These are phyloP conservation scores for Turritis glabra DNA, from an alignment of 345 rosid species.

Conservation along the genomic window DNA sequence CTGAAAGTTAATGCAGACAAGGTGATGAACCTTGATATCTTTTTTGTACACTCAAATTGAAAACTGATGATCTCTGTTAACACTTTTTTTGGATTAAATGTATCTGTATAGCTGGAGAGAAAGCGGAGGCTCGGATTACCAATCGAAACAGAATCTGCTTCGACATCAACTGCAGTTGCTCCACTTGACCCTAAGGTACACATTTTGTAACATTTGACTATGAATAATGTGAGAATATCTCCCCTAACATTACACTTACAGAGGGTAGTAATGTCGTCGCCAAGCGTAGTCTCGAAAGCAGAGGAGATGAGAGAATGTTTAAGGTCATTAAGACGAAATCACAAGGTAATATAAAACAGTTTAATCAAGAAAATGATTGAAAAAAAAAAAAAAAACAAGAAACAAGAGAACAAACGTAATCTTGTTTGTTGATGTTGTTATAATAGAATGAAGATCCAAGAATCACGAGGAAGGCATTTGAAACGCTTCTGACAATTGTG, in stretches of 20 bases:
- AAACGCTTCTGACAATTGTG: conserved; percentile 65
- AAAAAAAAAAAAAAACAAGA: not conserved
- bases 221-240: not conserved
- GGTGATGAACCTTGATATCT: conserved; percentile 45
- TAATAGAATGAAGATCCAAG: conserved; percentile 61
- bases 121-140: conserved; percentile 52
- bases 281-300: conserved; percentile 35
- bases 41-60: not conserved
- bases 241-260: not conserved
- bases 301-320: conserved; percentile 67
- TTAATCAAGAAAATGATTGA: not conserved
- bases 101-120: conserved; percentile 56
- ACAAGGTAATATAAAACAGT: conserved; percentile 45
- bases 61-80: not conserved
- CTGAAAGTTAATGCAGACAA: conserved; percentile 70
- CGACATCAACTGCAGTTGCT: conserved; percentile 25
- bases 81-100: not conserved
- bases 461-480: conserved; percentile 56
- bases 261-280: not conserved
- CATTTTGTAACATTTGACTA: not conserved
- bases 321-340: conserved; percentile 62
- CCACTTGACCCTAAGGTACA: conserved; percentile 41
- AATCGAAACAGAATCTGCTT: conserved; percentile 24
- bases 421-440: not conserved
- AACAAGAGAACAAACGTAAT: not conserved